Conservation (phyloP, 2,329 filamentous ascomycete genomes). For the Xylariales sp. region DNA sequence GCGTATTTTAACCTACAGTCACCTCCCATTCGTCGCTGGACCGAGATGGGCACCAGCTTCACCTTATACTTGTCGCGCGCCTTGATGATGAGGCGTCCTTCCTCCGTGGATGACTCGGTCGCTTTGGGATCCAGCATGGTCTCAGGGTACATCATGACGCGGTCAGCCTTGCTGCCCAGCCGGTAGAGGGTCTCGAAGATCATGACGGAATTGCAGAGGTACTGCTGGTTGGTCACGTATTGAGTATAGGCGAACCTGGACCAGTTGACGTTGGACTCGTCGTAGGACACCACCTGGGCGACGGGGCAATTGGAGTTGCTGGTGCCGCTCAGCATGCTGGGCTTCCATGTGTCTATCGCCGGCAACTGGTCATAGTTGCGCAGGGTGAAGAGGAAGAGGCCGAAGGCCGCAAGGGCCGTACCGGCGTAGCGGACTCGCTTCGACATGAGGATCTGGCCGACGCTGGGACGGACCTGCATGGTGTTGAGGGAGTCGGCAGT, state of each 20-base stretch:
- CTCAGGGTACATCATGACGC: conserved; percentile 42
- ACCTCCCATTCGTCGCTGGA: conserved; percentile 29
- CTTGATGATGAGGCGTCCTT: conserved; percentile 32
- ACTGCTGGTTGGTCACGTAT: conserved; percentile 42
- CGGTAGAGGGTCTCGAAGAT: conserved; percentile 39
- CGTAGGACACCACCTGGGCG: conserved; percentile 14
- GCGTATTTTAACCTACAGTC: conserved; percentile 24
- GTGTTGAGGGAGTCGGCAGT: conserved; percentile 20
- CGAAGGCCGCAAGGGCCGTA: conserved; percentile 17
- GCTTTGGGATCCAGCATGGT: conserved; percentile 28
- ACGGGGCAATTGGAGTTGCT: conserved; percentile 14
- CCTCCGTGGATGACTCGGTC: conserved; percentile 18
- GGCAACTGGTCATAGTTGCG: conserved; percentile 24
- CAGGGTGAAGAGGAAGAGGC: conserved; percentile 21
- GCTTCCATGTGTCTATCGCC: conserved; percentile 19
- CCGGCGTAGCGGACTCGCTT: conserved; percentile 25
- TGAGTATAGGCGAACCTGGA: conserved; percentile 42
- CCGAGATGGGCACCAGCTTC: conserved; percentile 34
- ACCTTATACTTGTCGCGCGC: conserved; percentile 40
- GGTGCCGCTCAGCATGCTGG: conserved; percentile 8
- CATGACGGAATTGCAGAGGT: conserved; percentile 48
- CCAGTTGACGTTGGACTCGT: conserved; percentile 32
- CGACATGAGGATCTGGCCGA: conserved; percentile 30
- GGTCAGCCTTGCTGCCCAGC: conserved; percentile 36
- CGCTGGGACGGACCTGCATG: conserved; percentile 20